Conservation (phyloP, 2,329 filamentous ascomycete genomes). For the Bertia moriformis region DNA sequence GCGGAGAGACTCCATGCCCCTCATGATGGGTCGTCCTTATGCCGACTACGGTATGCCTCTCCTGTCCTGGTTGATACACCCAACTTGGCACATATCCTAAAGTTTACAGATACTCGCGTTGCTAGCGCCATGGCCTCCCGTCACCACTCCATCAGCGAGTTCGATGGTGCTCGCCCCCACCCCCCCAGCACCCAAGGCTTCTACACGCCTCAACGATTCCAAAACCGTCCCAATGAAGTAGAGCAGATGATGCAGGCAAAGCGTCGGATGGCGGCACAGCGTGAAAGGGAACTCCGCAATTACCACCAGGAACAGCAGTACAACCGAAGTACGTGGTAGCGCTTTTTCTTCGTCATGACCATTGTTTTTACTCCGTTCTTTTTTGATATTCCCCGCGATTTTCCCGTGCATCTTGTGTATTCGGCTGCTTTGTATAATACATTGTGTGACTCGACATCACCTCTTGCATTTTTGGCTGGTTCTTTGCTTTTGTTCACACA, state of each 20-base stretch:
- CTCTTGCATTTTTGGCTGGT: neutral
- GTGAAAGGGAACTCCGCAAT: conserved; percentile 96
- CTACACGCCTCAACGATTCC: conserved; percentile 71
- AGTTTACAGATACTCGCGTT: conserved; percentile 58
- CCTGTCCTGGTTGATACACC: too few species aligned
- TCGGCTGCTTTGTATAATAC: neutral
- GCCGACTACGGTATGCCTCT: conserved; percentile 46
- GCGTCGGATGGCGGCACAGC: conserved; percentile 96
- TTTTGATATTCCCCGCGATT: conserved; percentile 6
- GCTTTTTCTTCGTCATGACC: conserved; percentile 53
- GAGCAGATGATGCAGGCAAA: conserved; percentile 99
- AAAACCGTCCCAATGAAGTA: conserved; percentile 73
- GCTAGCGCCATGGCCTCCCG: conserved; percentile 48
- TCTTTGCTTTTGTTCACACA: too few species aligned
- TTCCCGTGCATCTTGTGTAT: neutral
- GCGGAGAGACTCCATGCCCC: conserved; percentile 70
- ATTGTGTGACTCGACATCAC: neutral
- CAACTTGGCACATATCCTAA: too few species aligned
- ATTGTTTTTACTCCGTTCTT: conserved; percentile 13
- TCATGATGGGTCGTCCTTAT: conserved; percentile 40
- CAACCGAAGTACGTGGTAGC: conserved; percentile 90
- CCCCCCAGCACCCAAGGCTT: conserved; percentile 80
- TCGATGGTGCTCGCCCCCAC: conserved; percentile 59
- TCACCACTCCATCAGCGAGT: conserved; percentile 75
- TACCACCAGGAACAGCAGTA: conserved; percentile 99